phyloP scores from a whole-genome alignment of 2,329 filamentous ascomycete species.

The Botrytis medusae region DNA sequence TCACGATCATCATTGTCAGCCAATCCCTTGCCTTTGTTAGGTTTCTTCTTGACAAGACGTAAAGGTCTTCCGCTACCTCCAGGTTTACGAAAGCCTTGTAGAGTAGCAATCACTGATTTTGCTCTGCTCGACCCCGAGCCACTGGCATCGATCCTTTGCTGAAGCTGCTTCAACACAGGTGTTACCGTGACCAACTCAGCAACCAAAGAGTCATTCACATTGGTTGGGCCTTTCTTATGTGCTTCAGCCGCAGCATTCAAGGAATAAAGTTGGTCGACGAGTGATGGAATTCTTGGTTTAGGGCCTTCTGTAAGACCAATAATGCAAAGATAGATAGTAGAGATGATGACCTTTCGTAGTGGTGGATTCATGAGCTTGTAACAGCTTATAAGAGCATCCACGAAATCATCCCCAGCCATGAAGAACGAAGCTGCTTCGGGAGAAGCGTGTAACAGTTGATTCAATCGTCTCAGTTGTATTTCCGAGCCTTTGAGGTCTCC shows the following conservation, averaged over 20 bases:
- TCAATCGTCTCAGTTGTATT: constrained; percentile 56
- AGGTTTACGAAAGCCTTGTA: constrained; percentile 60
- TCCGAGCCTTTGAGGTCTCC: constrained; percentile 57
- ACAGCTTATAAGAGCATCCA: constrained; percentile 70
- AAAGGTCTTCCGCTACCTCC: constrained; percentile 53
- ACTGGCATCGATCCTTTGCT: constrained; percentile 52
- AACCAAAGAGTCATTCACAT: constrained; percentile 69
- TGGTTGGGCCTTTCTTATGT: constrained; percentile 56
- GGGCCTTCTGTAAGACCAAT: constrained; percentile 66
- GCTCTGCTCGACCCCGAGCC: constrained; percentile 55
- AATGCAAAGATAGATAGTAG: constrained; percentile 73
- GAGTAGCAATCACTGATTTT: constrained; percentile 58
- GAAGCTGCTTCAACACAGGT: constrained; percentile 66
- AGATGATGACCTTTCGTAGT: constrained; percentile 66
- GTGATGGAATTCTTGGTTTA: constrained; percentile 68
- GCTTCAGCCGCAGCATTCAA: constrained; percentile 71
- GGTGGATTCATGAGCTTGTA: constrained; percentile 64
- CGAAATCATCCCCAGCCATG: constrained; percentile 81
- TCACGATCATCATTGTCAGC: constrained; percentile 54
- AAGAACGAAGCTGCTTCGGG: constrained; percentile 60
- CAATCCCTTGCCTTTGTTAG: constrained; percentile 39
- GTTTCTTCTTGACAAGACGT: constrained; percentile 42
- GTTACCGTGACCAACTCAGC: constrained; percentile 80
- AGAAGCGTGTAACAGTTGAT: constrained; percentile 62
- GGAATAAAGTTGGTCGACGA: constrained; percentile 81